Base-by-base conservation (phyloP, 306 rosid species). In the Begonia peltatifolia region DNA sequence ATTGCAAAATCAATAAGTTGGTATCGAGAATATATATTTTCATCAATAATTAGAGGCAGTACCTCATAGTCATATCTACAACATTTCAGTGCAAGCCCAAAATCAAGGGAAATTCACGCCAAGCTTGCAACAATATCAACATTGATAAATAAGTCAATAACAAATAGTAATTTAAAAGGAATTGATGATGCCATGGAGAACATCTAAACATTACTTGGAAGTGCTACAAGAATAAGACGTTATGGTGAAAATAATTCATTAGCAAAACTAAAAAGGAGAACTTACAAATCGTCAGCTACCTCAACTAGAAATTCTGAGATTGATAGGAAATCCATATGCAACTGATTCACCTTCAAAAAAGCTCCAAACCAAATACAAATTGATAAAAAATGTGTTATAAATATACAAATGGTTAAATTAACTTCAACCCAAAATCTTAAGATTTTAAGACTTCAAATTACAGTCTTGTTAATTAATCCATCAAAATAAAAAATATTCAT, bases 1-100 rank as follows among this genome's bases (percentile, higher is more conserved):
- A 52, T 25, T 22, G 50, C 30, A 46, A 12, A 30, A 20, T 3
- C 4, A 6, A 30, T 5, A 30, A 30, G 9, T 5, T 30, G 9
- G 38, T 5, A 11, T 16, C 2, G 36, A 11, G 23, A 35, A 12
- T 16, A 48, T 16, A 16, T 49, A 18, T 38, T 11, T 15, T 36
- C 5, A 42, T 10, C 9, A 51, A 12, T 2, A 14, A 49, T 49
- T 49, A 49, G 16, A 9, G 56, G 49, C 49, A 58, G 75, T 67
- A 80, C 97, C 90, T 89, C 97, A 35, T 89, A 84, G 79, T 89
- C 97, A 76, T 82, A 84, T 82, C 97, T 89, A 75, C 71, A 63
- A 62, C 25, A 62, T 62, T 64, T 64, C 17, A 55, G 62, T 20
- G 49, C 61, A 72, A 69, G 42, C 59, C 68, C 58, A 68, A 71